Percentiles rank a stretch among this genome's conserved stretches.
Evolutionary conservation across 306 rosid species (phyloP).

Genomic region (Bauhinia variegata): DNA sequence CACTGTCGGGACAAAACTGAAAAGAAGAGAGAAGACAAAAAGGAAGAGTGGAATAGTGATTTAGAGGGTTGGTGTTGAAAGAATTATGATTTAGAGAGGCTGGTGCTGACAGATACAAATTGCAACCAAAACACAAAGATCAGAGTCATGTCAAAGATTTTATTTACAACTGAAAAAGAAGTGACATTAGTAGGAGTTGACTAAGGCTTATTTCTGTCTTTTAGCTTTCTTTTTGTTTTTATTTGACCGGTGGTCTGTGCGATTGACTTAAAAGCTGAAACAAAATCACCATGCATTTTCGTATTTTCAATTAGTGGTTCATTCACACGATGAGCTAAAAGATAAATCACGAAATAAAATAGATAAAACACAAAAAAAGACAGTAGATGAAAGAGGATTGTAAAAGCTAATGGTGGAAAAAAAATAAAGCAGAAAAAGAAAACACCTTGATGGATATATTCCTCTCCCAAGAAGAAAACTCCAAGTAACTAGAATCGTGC

Average conservation of each 20-base stretch:
- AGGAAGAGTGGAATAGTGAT: too few species aligned
- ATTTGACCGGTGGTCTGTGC: constrained; percentile 2
- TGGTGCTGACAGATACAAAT: constrained; percentile 28
- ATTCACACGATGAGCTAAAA: too few species aligned
- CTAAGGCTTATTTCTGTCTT: constrained; percentile 24
- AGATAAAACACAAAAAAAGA: neutral
- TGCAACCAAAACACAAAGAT: constrained; percentile 25
- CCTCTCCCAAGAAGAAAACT: too few species aligned
- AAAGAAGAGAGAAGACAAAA: neutral
- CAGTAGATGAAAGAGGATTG: neutral
- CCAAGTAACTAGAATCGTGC: constrained; percentile 17
- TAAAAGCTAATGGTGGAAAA: neutral
- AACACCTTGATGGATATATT: constrained; percentile 57
- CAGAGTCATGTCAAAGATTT: constrained; percentile 40
- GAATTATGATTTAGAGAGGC: constrained; percentile 23
- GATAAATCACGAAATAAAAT: constrained; percentile 15
- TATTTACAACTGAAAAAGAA: neutral
- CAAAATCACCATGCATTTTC: constrained; percentile 2
- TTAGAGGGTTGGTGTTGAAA: neutral
- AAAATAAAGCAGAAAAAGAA: neutral
- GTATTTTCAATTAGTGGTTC: too few species aligned
- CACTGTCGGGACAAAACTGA: constrained; percentile 22
- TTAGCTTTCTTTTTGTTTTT: constrained; percentile 17
- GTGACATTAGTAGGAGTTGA: constrained; percentile 30
- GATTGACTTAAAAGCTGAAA: constrained; percentile 10